Conservation (phyloP, 2,329 filamentous ascomycete genomes). For the Hypoxylon sp. region DNA sequence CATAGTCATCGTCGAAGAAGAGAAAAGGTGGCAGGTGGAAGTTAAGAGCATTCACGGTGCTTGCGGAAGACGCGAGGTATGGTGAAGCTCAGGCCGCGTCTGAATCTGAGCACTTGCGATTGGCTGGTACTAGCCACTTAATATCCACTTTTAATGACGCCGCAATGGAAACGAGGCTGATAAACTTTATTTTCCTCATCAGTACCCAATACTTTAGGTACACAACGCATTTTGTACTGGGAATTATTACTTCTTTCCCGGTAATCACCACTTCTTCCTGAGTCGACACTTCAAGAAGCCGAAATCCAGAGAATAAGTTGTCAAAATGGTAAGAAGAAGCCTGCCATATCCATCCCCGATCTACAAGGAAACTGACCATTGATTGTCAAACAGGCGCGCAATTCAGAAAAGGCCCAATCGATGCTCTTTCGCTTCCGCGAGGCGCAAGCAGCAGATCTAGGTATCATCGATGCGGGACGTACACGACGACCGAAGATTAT, state of each 20-base stretch:
- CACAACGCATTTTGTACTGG: background rate
- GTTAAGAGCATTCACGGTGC: constrained; percentile 4
- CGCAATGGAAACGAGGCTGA: constrained; percentile 38
- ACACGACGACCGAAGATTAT: constrained; percentile 92
- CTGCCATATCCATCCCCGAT: background rate
- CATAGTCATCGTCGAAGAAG: background rate
- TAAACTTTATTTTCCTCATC: constrained; percentile 21
- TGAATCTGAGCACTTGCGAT: constrained; percentile 10
- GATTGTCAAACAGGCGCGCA: constrained; percentile 76
- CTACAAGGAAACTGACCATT: background rate
- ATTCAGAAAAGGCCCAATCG: constrained; percentile 98
- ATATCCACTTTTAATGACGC: constrained; percentile 29
- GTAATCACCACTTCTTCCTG: background rate
- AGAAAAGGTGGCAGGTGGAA: background rate
- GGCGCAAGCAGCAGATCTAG: constrained; percentile 79
- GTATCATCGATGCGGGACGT: constrained; percentile 93
- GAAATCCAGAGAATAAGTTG: background rate
- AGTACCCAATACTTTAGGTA: constrained; percentile 7
- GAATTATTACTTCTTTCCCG: background rate
- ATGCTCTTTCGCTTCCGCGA: constrained; percentile 99
- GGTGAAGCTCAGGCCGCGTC: constrained; percentile 12
- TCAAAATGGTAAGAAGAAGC: constrained; percentile 48
- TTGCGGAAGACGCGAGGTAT: constrained; percentile 1
- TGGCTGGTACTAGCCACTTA: constrained; percentile 3
- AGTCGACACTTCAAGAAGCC: background rate